Conservation (phyloP, 139 green algal genomes). For the Pleodorina starrii region DNA sequence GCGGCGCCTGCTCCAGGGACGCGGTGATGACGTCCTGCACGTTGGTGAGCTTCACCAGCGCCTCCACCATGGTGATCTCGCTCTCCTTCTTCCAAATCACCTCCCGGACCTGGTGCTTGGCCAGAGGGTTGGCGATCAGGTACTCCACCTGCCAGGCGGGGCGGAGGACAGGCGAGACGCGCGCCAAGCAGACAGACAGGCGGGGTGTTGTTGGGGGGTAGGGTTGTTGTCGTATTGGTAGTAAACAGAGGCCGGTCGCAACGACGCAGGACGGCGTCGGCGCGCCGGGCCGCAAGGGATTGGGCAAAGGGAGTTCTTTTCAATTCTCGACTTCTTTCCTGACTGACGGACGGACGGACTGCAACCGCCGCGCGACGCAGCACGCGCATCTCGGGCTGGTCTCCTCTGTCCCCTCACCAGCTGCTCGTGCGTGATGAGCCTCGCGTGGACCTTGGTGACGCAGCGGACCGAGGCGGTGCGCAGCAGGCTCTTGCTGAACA, state of each 20-base stretch:
- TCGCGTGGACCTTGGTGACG: slow-evolving; percentile 46
- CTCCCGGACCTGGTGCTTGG: slow-evolving; percentile 66
- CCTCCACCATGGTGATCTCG: slow-evolving; percentile 71
- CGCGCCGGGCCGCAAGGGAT: too few relatives aligned
- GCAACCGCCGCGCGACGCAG: too few relatives aligned
- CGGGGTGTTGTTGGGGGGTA: too few relatives aligned
- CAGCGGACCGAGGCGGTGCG: slow-evolving; percentile 63
- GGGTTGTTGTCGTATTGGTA: too few relatives aligned
- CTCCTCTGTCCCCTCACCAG: too few relatives aligned
- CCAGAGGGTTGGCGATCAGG: slow-evolving; percentile 54
- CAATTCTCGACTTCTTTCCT: too few relatives aligned
- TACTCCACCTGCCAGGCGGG: slow-evolving; percentile 50
- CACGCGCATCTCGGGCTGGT: too few relatives aligned
- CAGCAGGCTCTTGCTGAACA: slow-evolving; percentile 62
- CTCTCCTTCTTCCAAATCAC: slow-evolving; percentile 69
- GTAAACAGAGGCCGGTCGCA: too few relatives aligned
- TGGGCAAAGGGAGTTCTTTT: too few relatives aligned
- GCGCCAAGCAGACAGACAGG: too few relatives aligned
- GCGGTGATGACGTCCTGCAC: slow-evolving; percentile 57
- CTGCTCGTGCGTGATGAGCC: slow-evolving; percentile 65
- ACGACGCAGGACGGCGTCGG: too few relatives aligned
- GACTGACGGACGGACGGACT: too few relatives aligned
- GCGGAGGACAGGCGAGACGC: not conserved
- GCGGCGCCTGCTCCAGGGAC: slow-evolving; percentile 50
- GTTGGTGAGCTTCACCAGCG: slow-evolving; percentile 68